phyloP scores from a whole-genome alignment of 2,329 filamentous ascomycete species.

The Stylonectria norvegica region DNA sequence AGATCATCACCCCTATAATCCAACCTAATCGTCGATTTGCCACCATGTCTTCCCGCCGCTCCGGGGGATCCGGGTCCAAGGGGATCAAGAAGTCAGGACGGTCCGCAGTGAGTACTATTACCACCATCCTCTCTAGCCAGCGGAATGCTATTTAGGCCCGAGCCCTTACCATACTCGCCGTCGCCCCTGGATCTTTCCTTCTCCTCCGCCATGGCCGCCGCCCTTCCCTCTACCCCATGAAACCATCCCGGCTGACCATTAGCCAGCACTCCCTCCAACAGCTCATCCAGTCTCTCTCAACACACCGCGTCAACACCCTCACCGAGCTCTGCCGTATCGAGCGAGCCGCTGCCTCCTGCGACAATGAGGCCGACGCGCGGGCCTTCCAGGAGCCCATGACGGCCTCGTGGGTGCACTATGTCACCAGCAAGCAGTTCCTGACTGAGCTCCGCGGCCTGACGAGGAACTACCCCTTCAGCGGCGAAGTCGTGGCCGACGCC shows the following conservation, averaged over 20 bases:
- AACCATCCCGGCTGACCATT: constrained; percentile 53
- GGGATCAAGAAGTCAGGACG: constrained; percentile 6
- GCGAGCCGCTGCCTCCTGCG: constrained; percentile 56
- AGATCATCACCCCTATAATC: background rate
- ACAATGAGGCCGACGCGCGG: constrained; percentile 56
- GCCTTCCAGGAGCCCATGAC: constrained; percentile 64
- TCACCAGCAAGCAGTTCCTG: constrained; percentile 65
- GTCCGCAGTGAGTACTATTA: constrained; percentile 3
- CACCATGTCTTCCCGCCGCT: constrained; percentile 9
- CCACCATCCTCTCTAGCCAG: background rate
- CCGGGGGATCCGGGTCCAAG: constrained; percentile 8
- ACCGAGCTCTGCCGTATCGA: constrained; percentile 71
- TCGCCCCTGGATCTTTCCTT: constrained; percentile 27
- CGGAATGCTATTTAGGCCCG: no score
- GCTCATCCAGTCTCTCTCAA: constrained; percentile 60
- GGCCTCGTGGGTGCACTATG: constrained; percentile 67
- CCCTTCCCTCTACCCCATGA: constrained; percentile 53
- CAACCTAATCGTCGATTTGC: background rate
- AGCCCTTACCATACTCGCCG: no score
- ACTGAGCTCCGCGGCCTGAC: constrained; percentile 68
- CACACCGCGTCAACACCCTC: constrained; percentile 69
- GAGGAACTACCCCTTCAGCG: constrained; percentile 63
- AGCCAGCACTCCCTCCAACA: constrained; percentile 53
- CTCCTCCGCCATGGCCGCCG: background rate
- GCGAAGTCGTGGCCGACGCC: constrained; percentile 62